Evolutionary conservation across 208 protist genomes (phyloP), one percentile per base, ranked within the genome.

Genomic region (Leishmania tarentolae): DNA sequence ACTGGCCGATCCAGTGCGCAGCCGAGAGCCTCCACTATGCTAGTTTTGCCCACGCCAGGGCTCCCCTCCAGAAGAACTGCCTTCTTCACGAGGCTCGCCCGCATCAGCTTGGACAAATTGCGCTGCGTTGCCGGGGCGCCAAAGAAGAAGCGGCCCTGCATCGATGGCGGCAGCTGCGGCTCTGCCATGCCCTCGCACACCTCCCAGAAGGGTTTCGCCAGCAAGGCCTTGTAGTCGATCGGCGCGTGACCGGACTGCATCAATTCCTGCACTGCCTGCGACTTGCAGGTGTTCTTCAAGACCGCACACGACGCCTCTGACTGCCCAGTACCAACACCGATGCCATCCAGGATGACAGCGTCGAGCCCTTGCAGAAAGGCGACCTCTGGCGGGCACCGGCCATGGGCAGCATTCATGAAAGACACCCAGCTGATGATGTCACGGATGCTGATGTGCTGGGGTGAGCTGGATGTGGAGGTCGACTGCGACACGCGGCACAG

Each of bases 21-120:
- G 21, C 97, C 99, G 47, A 99, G 91, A 0, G 98, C 96, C 78
- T 96, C 91, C 31, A 99, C 96, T 9, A 99, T 96, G 77, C 98
- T 98, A 1, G 99, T 99, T 87, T 99, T 99, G 53, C 99, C 99
- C 31, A 99, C 98, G 82, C 98, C 99, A 52, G 98, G 98, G 80
- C 91, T 97, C 63, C 99, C 99, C 88, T 99, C 99, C 35, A 99
- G 87, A 35, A 99, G 92, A 72, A 99, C 96, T 0, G 99, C 96
- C 80, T 99, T 98, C 95, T 90, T 92, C 50, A 98, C 86, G 50
- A 98, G 87, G 78, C 89, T 92, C 47, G 93, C 93, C 50, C 99
- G 94, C 79, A 99, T 90, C 31, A 99, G 87, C 79, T 99, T 95
- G 19, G 97, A 93, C 9, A 99, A 83, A 90, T 99, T 99, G n/a